A percentile compares a stretch with the other conserved stretches of the same genome.
Evolutionary conservation across 495 filamentous ascomycete species (phyloP).

Genomic region (Aspergillus affinis): DNA sequence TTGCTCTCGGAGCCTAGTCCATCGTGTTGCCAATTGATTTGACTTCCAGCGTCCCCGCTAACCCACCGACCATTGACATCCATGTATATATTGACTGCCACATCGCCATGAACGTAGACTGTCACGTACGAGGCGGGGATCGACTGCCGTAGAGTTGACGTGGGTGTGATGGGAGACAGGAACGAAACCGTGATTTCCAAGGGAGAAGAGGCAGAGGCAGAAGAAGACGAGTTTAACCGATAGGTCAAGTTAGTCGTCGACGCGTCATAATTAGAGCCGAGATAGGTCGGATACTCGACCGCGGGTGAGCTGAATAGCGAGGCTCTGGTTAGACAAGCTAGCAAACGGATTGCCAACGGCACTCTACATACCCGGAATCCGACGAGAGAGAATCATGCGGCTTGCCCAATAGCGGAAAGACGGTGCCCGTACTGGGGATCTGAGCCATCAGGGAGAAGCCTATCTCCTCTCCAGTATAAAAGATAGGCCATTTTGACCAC

Average conservation of each 20-base stretch:
- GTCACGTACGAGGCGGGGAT: constrained; percentile 86
- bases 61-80: constrained; percentile 92
- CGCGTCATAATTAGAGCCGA: constrained; percentile 82
- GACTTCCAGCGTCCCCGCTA: constrained; percentile 66
- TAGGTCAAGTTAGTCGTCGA: constrained; percentile 93
- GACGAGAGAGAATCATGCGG: constrained; percentile 74
- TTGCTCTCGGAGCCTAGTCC: constrained; percentile 33
- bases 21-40: constrained; percentile 67
- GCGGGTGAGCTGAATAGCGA: constrained; percentile 21
- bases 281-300: constrained; percentile 68
- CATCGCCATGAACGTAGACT: constrained; percentile 67
- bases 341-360: background rate
- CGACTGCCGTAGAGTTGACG: constrained; percentile 86
- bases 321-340: background rate
- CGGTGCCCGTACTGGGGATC: constrained; percentile 63
- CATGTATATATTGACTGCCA: constrained; percentile 78
- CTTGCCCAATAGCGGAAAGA: constrained; percentile 86
- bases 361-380: constrained; percentile 41
- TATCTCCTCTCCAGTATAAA: constrained; percentile 84
- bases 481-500: constrained; percentile 95
- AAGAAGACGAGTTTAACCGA: constrained; percentile 49
- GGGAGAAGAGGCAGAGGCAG: constrained; percentile 26
- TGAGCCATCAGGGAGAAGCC: constrained; percentile 81
- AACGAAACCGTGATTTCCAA: constrained; percentile 75
- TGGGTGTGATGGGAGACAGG: constrained; percentile 88